These are phyloP conservation scores for Torulaspora pretoriensis DNA, from an alignment of 1,139 yeast genomes.

Conservation along the genomic window DNA sequence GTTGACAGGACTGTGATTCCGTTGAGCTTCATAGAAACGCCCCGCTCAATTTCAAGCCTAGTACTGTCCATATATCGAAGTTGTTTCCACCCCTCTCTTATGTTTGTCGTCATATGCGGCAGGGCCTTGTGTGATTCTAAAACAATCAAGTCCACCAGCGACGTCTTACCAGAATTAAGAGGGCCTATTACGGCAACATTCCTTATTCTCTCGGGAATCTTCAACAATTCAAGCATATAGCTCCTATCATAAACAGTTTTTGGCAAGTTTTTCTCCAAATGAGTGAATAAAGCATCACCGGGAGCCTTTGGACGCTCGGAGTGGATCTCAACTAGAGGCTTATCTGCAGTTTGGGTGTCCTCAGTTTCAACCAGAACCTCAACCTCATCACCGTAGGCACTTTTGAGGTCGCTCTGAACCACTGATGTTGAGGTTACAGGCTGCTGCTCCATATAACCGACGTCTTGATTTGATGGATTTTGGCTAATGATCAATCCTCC, in stretches of 20 bases:
- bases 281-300: slow-evolving; percentile 21
- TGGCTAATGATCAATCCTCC: slow-evolving; percentile 10
- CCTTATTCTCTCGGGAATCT: slow-evolving; percentile 61
- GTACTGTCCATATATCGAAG: slow-evolving; percentile 62
- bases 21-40: slow-evolving; percentile 60
- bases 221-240: slow-evolving; percentile 51
- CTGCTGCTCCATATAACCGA: slow-evolving; percentile 13
- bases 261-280: slow-evolving; percentile 44
- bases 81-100: slow-evolving; percentile 35
- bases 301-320: slow-evolving; percentile 8
- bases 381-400: slow-evolving; percentile 53
- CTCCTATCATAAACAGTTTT: slow-evolving; percentile 57
- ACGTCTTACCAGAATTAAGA: slow-evolving; percentile 83
- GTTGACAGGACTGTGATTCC: slow-evolving; percentile 63
- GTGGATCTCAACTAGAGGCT: slow-evolving; percentile 11
- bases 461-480: slow-evolving; percentile 24
- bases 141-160: slow-evolving; percentile 67
- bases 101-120: slow-evolving; percentile 32
- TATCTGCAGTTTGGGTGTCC: slow-evolving; percentile 12
- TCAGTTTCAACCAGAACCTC: slow-evolving; percentile 65
- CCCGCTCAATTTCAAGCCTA: slow-evolving; percentile 64
- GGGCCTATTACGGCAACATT: slow-evolving; percentile 83
- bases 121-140: slow-evolving; percentile 55
- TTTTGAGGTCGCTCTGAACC: slow-evolving; percentile 1
- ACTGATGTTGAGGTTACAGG: not conserved